Conservation (phyloP, 768 basidiomycete genomes). For the Lactarius tabidus region DNA sequence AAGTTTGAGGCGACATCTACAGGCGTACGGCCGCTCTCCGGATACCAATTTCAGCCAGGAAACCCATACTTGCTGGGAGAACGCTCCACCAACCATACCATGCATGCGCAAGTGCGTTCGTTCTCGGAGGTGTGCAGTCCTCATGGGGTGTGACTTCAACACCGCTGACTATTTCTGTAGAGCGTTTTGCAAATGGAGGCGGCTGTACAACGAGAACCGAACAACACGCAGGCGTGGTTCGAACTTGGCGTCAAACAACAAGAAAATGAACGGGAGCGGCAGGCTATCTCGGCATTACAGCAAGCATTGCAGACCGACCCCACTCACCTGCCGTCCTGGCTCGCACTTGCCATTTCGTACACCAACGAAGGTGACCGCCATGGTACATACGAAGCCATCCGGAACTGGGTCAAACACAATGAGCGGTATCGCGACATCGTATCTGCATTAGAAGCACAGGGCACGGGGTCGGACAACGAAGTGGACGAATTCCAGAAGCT, state of each 20-base stretch:
- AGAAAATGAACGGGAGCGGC: constrained; percentile 92
- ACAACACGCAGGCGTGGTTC: constrained; percentile 76
- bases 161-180: constrained; percentile 39
- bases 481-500: constrained; percentile 51
- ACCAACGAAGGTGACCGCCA: constrained; percentile 82
- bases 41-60: constrained; percentile 69
- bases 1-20: constrained; percentile 67
- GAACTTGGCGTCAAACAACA: constrained; percentile 95
- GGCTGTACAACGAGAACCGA: constrained; percentile 72
- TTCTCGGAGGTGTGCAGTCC: constrained; percentile 39
- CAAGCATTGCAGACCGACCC: constrained; percentile 82
- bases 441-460: constrained; percentile 33
- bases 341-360: constrained; percentile 85
- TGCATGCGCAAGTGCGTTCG: constrained; percentile 28
- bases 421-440: constrained; percentile 50
- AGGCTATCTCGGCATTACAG: constrained; percentile 81
- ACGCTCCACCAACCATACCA: constrained; percentile 44
- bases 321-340: constrained; percentile 71
- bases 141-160: not conserved
- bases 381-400: constrained; percentile 74
- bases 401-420: constrained; percentile 76
- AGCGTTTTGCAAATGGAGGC: constrained; percentile 88
- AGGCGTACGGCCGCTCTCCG: constrained; percentile 52
- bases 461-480: constrained; percentile 30
- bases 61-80: constrained; percentile 77